Evolutionary conservation across 2,329 filamentous ascomycete species (phyloP), one percentile per base, ranked within the genome.

Genomic region (Claviceps cyperi): DNA sequence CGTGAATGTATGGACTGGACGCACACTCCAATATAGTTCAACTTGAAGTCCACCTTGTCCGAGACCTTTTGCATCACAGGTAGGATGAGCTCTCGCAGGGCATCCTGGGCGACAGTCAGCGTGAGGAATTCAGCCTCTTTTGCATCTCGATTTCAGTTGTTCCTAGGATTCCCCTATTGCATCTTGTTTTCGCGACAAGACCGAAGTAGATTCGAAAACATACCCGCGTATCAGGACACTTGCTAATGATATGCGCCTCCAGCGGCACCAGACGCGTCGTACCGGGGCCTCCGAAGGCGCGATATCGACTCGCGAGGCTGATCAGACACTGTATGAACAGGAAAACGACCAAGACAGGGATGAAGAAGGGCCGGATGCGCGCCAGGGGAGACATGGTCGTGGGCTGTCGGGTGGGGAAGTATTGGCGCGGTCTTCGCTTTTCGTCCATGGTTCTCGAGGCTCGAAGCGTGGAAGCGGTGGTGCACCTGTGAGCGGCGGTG

Each of bases 171-270:
- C 37, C 7, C 17, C 9, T 3, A 7, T 14, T 28, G 9, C 28
- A 14, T 13, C 15, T 17, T 46, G 11, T 46, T 8, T 2, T 4
- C 4, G 7, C 28, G 15, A 4, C 35, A 39, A 21, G 15, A 6
- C 13, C 11, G 28, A 32, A 11, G 28, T 32, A 11, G 28, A 32
- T 32, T 32, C 28, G 4, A 11, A 32, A 28, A 53, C 68, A 11
- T 60, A 78, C 76, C 64, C 75, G 77, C 2, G 92, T 89, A 66
- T 98, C 92, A 0, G 91, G 90, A 61, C 92, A 98, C 74, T 97
- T 96, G 69, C 82, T 86, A 83, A 97, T 98, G 59, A 97, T 92
- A 65, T 97, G 91, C 50, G 88, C 86, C 65, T 98, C 92, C 2
- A 98, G 69, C 4, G 88, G 85, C 4, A 97, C 84, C 51, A 73